Evolutionary conservation across 2,329 filamentous ascomycete genomes (phyloP).

Genomic region (Sarocladium kiliense): DNA sequence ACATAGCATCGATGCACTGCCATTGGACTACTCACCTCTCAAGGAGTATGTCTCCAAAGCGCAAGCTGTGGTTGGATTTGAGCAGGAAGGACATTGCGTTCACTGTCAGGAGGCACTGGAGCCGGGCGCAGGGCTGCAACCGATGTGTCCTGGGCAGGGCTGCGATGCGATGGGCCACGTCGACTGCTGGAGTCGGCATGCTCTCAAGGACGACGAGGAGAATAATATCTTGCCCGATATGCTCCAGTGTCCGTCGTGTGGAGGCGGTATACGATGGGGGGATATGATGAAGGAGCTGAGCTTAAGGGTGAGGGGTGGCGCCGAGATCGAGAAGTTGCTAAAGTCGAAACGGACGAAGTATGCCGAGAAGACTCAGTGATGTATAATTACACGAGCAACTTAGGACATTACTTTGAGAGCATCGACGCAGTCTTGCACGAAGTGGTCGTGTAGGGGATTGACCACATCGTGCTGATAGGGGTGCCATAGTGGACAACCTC

Average conservation of each 20-base stretch:
- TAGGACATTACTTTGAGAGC: too few relatives aligned
- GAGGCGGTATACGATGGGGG: slow-evolving; percentile 59
- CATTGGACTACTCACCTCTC: slow-evolving; percentile 49
- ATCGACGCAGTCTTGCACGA: too few relatives aligned
- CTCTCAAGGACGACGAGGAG: slow-evolving; percentile 32
- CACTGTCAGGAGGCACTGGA: slow-evolving; percentile 43
- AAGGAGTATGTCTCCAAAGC: slow-evolving; percentile 52
- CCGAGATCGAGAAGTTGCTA: slow-evolving; percentile 65
- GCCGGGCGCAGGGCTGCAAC: slow-evolving; percentile 46
- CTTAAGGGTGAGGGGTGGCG: slow-evolving; percentile 63
- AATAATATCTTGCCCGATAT: slow-evolving; percentile 57
- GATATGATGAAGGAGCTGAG: slow-evolving; percentile 80
- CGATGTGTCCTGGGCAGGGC: slow-evolving; percentile 46
- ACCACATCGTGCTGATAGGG: too few relatives aligned
- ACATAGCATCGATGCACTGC: slow-evolving; percentile 49
- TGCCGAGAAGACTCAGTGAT: slow-evolving; percentile 4
- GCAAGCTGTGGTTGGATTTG: slow-evolving; percentile 47
- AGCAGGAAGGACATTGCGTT: slow-evolving; percentile 50
- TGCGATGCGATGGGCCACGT: slow-evolving; percentile 57
- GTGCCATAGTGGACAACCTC: too few relatives aligned
- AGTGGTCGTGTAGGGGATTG: too few relatives aligned
- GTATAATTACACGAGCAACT: too few relatives aligned
- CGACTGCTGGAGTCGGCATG: slow-evolving; percentile 52
- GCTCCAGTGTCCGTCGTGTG: slow-evolving; percentile 69
- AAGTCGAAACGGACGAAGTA: slow-evolving; percentile 38